Base-by-base conservation (phyloP, 768 basidiomycete species). In the Pleurotus salmoneostramineus region DNA sequence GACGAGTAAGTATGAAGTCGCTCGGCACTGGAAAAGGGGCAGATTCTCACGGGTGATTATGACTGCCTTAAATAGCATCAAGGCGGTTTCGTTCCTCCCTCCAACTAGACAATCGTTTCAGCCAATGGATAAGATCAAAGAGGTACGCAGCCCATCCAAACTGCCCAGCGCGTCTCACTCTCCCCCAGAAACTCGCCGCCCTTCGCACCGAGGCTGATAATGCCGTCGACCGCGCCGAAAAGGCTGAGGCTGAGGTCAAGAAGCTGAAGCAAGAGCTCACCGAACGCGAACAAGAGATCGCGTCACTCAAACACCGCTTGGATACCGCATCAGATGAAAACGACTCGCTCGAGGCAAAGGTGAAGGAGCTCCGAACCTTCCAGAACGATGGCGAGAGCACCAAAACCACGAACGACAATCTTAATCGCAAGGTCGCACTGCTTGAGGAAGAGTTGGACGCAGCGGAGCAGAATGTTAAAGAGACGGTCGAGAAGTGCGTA, bases 391-490 rank as follows among this genome's bases (percentile, higher is more conserved):
- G 85, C 50, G 91, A 93, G 64, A 69, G 73, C 8, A 84, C 83
- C 67, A 89, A 83, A 74, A 79, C 81, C 17, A 83, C 84, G 21
- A 89, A 82, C 60, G 95, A 97, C 60, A 79, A 76, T 48, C 78
- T 98, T 57, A 62, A 67, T 34, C 79, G 96, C 61, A 99, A 98
- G 80, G 84, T 98, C 32, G 85, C 90, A 64, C 77, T 98, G 8
- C 77, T 98, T 40, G 96, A 98, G 74, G 94, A 96, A 68, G 96
- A 99, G 74, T 82, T 99, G 3, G 97, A 98, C 67, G 82, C 83
- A 37, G 89, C 96, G 7, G 97, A 99, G 81, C 95, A 94, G 85
- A 94, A 93, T 68, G 77, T 93, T 62, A 96, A 96, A 76, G 96
- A 98, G 67, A 95, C 93, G 1, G 88, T 91, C 33, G 97, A 98